Evolutionary conservation across 2,329 filamentous ascomycete species (phyloP), one percentile per base, ranked within the genome.

Genomic region (Fusarium luffae): DNA sequence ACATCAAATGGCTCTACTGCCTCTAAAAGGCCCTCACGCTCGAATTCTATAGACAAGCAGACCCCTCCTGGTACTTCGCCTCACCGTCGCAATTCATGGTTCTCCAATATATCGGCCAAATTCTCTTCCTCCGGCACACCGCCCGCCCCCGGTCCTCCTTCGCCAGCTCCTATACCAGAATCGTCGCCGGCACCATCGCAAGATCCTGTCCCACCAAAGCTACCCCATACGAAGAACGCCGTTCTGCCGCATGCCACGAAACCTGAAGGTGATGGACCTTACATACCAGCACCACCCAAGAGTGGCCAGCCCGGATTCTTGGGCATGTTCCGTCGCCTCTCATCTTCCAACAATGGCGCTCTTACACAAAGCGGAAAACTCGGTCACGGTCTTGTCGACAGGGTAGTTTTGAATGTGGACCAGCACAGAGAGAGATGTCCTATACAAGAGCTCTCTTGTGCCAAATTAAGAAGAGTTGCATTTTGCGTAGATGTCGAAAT

Each of bases 401-500:
- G 96, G 50, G 89, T 85, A 70, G 85, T 97, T 10, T 83, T 98
- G 82, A 99, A 99, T 76, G 85, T 98, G 46, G 93, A 98, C 77
- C 89, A 83, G 11, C 86, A 91, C 71, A 88, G 96, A 43, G 90
- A 95, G 76, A 85, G 96, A 69, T 97, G 93, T 78, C 86, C 88
- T 25, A 89, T 98, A 30, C 83, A 88, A 7, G 94, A 97, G 71
- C 84, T 99, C 48, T 90, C 94, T 70, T 89, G 91, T 74, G 88
- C 89, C 50, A 97, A 96, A 78, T 80, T 99, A 63, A 88, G 93
- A 56, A 89, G 94, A 55, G 96, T 99, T 1, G 92, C 95, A 0
- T 99, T 99, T 76, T 97, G 93, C 73, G 96, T 99, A 4, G 96
- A 99, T 76, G 94, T 99, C 7, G 96, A 99, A 79, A 97, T 99